Percentiles rank a stretch among this genome's conserved stretches.
phyloP scores from a whole-genome alignment of 2,329 filamentous ascomycete genomes.

The Cordyceps militaris region DNA sequence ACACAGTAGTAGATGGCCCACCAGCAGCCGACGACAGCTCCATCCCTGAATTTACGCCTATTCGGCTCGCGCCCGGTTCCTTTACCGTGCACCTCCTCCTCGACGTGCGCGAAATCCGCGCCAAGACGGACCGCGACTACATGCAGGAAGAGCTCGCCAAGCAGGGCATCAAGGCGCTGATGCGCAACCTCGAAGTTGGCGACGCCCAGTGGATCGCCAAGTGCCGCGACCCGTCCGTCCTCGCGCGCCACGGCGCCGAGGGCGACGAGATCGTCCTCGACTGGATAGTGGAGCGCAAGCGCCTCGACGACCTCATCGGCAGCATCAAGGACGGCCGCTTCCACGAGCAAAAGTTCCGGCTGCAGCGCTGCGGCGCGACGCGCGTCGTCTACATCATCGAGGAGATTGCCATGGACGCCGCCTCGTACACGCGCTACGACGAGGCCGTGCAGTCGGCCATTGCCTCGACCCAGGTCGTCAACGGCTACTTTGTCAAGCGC shows the following conservation, averaged over 20 bases:
- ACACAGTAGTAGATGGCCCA: constrained; percentile 9
- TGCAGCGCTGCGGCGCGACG: constrained; percentile 63
- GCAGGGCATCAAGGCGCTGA: constrained; percentile 56
- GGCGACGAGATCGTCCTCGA: constrained; percentile 69
- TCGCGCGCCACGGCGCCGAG: constrained; percentile 50
- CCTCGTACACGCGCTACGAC: constrained; percentile 48
- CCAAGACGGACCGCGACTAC: constrained; percentile 68
- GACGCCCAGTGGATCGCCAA: constrained; percentile 77
- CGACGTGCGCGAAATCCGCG: constrained; percentile 67
- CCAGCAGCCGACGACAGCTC: constrained; percentile 12
- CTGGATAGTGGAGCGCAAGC: constrained; percentile 74
- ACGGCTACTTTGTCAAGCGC: constrained; percentile 71
- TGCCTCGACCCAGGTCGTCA: constrained; percentile 69
- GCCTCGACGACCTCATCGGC: constrained; percentile 69
- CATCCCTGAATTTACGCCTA: constrained; percentile 48
- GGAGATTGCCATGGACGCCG: constrained; percentile 55
- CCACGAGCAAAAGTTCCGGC: constrained; percentile 76
- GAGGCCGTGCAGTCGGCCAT: constrained; percentile 67
- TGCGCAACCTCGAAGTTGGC: constrained; percentile 63
- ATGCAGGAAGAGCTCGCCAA: constrained; percentile 65
- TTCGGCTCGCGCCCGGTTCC: constrained; percentile 53
- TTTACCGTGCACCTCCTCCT: constrained; percentile 69
- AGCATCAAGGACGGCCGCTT: constrained; percentile 80
- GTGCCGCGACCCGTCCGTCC: constrained; percentile 50
- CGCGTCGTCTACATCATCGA: constrained; percentile 77